These are phyloP conservation scores for Thyridium curvatum DNA, from an alignment of 2,329 filamentous ascomycete genomes.

Conservation along the genomic window DNA sequence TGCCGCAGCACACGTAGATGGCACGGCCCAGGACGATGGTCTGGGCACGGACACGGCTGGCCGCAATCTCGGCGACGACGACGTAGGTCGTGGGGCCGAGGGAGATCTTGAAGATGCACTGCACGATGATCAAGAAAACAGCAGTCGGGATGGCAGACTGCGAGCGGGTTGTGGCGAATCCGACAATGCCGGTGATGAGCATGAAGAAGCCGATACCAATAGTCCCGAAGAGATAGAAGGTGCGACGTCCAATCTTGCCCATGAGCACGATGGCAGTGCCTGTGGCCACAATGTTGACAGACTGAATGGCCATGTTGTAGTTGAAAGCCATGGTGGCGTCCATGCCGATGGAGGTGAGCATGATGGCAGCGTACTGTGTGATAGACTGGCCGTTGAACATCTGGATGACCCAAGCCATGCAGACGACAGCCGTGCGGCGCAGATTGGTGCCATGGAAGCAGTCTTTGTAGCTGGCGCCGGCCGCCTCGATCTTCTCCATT, in stretches of 20 bases:
- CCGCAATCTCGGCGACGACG: constrained; percentile 37
- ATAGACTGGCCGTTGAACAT: constrained; percentile 33
- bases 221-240: constrained; percentile 10
- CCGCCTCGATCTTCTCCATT: constrained; percentile 22
- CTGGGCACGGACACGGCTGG: constrained; percentile 35
- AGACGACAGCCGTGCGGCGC: constrained; percentile 21
- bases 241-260: constrained; percentile 10
- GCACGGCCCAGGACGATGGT: constrained; percentile 36
- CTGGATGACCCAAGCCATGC: constrained; percentile 19
- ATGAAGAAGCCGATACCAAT: constrained; percentile 8
- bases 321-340: constrained; percentile 32
- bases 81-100: constrained; percentile 36
- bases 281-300: constrained; percentile 34
- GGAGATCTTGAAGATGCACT: constrained; percentile 34
- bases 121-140: constrained; percentile 29
- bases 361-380: constrained; percentile 46
- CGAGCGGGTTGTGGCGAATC: constrained; percentile 19
- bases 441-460: constrained; percentile 30
- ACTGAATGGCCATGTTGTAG: constrained; percentile 41
- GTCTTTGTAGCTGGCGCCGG: constrained; percentile 25
- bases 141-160: constrained; percentile 16
- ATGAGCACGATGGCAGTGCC: constrained; percentile 27
- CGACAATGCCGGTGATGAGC: constrained; percentile 12
- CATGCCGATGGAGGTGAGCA: constrained; percentile 44
- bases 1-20: constrained; percentile 33